Base-by-base conservation (phyloP, 768 basidiomycete species). In the Xanthoconium purpureum region DNA sequence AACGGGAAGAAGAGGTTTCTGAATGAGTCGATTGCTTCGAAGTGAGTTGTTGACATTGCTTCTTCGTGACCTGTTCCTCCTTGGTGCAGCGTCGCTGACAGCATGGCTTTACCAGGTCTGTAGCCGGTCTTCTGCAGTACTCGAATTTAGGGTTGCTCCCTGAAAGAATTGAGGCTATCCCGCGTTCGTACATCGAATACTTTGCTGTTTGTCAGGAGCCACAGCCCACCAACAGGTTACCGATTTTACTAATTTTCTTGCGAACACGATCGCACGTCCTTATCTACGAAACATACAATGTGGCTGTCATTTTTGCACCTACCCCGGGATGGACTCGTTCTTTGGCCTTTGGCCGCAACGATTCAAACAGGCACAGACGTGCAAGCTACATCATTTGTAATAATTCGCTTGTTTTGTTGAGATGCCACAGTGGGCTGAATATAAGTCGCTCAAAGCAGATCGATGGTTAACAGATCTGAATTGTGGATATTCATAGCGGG, bases 1-100 rank as follows among this genome's bases (percentile, higher is more conserved):
- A 79, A 82, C 47, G 63, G 71, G 8, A 71, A 75, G 58, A 79
- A 80, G 55, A 74, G 80, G 6, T 75, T 73, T 0, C 47, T 81
- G 13, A 57, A 73, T 3, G 74, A 79, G 5, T 77, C 75, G 47
- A 69, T 75, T 10, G 54, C 70, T 1, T 55, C 80, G 6, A 76
- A 73, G 60, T 61, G 35, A 52, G 63, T 55, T 14, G 6, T 33
- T 13, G 32, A 6, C 35, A 17, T 43, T 29, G 18, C 14, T 7
- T 29, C 15, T 32, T 35, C 35, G 4, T 29, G 28, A 18, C 30
- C 30, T 24, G 10, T 43, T 13, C 42, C 10, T 17, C 20, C 13
- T 28, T 29, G 28, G 43, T 18, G 3, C 5, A 7, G 35, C 28
- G 30, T 49, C 29, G 13, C 36, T 48, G 37, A 58, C 11, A 12